Evolutionary conservation across 306 rosid species (phyloP).

Genomic region (Fagus sylvatica): DNA sequence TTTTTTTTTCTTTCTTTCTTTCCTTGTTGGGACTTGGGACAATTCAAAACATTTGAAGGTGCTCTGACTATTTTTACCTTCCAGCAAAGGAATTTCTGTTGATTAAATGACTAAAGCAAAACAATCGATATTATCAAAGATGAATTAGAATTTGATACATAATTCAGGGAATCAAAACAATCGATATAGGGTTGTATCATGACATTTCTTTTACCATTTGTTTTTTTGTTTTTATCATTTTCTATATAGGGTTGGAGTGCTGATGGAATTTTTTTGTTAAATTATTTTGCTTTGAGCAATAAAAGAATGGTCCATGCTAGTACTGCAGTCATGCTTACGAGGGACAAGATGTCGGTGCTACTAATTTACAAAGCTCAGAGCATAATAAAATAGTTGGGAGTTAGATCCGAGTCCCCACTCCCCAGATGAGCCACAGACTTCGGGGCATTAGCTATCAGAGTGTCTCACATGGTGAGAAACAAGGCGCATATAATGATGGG

Average conservation of each 20-base stretch:
- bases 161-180: not conserved
- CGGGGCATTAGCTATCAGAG: not conserved
- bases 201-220: not conserved
- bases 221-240: not conserved
- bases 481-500: no score
- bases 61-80: no score
- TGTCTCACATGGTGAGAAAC: not conserved
- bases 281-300: not conserved
- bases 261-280: not conserved
- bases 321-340: not conserved
- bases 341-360: slow-evolving; percentile 18
- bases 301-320: not conserved
- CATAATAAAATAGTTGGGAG: not conserved
- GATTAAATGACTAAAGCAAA: no score
- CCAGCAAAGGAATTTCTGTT: no score
- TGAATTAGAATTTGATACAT: not conserved
- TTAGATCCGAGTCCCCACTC: not conserved
- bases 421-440: not conserved
- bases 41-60: no score
- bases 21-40: no score
- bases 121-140: no score
- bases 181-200: no score
- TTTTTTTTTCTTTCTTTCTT: no score
- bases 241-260: not conserved
- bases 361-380: not conserved